A percentile compares a stretch with the other conserved stretches of the same genome.
Evolutionary conservation across 306 rosid species (phyloP).

Genomic region (Benincasa hispida): DNA sequence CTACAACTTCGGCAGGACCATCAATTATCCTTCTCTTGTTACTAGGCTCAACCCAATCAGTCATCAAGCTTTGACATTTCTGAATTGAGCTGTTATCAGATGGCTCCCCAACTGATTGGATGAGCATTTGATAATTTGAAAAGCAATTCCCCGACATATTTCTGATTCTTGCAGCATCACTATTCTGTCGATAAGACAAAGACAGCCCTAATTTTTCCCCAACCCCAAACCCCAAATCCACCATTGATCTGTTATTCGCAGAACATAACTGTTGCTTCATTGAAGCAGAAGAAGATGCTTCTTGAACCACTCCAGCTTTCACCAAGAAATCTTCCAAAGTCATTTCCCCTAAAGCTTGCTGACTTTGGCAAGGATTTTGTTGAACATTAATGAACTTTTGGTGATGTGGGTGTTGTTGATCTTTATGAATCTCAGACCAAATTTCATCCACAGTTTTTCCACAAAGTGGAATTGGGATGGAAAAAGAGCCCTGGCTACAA

Average conservation of each 20-base stretch:
- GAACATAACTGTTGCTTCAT: constrained; percentile 1
- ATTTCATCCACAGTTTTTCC: constrained; percentile 58
- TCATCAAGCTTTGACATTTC: constrained; percentile 10
- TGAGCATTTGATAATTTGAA: constrained; percentile 19
- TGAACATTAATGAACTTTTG: background rate
- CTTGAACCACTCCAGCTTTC: constrained; percentile 60
- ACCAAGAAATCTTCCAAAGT: constrained; percentile 64
- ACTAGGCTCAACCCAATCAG: constrained; percentile 22
- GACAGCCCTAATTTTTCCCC: constrained; percentile 14
- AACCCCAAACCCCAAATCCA: constrained; percentile 17
- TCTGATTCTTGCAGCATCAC: background rate
- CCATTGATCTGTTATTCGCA: constrained; percentile 2
- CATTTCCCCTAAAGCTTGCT: constrained; percentile 42
- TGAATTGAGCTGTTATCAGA: constrained; percentile 9
- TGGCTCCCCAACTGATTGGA: constrained; percentile 15
- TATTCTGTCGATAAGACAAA: constrained; percentile 12
- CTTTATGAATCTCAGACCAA: constrained; percentile 51
- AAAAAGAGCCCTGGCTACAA: constrained; percentile 16
- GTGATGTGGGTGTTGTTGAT: constrained; percentile 6
- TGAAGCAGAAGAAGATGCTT: constrained; percentile 12
- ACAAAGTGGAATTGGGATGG: constrained; percentile 43
- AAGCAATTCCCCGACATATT: constrained; percentile 7
- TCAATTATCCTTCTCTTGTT: constrained; percentile 34
- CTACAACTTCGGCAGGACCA: constrained; percentile 42
- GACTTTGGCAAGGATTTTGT: constrained; percentile 10